These are phyloP conservation scores for Scenedesmus sp. DNA, from an alignment of 163 green algal genomes.

Conservation along the genomic window DNA sequence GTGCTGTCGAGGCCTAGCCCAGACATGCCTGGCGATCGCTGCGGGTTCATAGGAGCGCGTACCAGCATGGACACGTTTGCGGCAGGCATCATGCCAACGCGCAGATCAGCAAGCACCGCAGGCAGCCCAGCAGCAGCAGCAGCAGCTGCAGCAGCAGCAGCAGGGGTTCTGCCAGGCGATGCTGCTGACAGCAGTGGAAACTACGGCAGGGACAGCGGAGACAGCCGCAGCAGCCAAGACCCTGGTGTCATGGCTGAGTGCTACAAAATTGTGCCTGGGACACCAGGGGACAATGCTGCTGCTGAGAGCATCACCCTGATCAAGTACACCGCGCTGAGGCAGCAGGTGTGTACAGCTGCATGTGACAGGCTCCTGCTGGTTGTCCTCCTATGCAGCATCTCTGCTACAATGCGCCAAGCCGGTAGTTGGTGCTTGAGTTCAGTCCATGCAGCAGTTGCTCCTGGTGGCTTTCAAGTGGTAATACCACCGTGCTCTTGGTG, in stretches of 20 bases:
- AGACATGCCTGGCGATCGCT: background rate
- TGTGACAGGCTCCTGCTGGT: no score
- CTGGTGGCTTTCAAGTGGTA: no score
- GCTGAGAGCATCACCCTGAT: constrained; percentile 69
- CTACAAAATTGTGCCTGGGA: constrained; percentile 60
- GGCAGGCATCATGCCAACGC: background rate
- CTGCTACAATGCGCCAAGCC: no score
- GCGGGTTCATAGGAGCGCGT: background rate
- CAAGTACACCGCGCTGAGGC: constrained; percentile 67
- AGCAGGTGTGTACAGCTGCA: constrained; percentile 23
- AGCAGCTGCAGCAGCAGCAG: constrained; percentile 14
- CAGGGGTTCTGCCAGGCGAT: background rate
- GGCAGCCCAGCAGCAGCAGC: background rate
- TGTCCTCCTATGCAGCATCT: no score
- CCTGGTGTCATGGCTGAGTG: constrained; percentile 60
- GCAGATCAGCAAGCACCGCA: background rate
- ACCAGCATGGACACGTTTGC: background rate
- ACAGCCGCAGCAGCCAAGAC: background rate
- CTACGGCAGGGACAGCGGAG: background rate
- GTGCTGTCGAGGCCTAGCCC: no score
- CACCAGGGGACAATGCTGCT: constrained; percentile 26
- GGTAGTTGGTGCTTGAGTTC: no score
- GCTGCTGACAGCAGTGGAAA: background rate
- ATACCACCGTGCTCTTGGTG: no score
- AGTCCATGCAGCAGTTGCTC: background rate